Evolutionary conservation across 2,329 filamentous ascomycete genomes (phyloP).

Genomic region (Exophiala sideris): DNA sequence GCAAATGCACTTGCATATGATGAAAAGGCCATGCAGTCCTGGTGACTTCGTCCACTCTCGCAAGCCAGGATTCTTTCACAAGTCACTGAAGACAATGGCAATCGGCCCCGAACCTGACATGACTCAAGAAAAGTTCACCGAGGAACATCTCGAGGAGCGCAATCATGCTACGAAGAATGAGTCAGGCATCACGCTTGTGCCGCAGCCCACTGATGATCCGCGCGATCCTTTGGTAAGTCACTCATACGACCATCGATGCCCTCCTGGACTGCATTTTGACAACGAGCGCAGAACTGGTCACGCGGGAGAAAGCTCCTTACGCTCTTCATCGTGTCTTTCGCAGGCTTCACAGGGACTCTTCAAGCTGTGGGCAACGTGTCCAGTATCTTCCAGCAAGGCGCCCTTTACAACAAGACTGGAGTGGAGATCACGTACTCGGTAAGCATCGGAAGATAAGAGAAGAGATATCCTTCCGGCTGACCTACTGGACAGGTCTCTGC

Average conservation of each 20-base stretch:
- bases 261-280: background rate
- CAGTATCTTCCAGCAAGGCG: conserved; percentile 16
- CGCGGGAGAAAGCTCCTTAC: background rate
- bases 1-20: too few species aligned
- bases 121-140: background rate
- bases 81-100: background rate
- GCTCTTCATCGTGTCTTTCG: background rate
- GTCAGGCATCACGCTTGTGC: conserved; percentile 29
- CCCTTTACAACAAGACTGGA: conserved; percentile 15
- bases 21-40: too few species aligned
- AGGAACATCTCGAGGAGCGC: background rate
- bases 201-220: conserved; percentile 31
- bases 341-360: background rate
- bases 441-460: background rate
- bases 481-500: conserved; percentile 14
- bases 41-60: too few species aligned
- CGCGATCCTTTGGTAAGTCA: conserved; percentile 32
- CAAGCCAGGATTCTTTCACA: too few species aligned
- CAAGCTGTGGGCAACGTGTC: conserved; percentile 2
- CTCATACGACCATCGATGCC: background rate
- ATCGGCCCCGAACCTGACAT: background rate
- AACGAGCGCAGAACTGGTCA: conserved; percentile 1
- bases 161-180: conserved; percentile 21
- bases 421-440: conserved; percentile 25
- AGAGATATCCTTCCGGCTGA: background rate